Base-by-base conservation (phyloP, 1,284 basidiomycete genomes). In the Testicularia cyperi region DNA sequence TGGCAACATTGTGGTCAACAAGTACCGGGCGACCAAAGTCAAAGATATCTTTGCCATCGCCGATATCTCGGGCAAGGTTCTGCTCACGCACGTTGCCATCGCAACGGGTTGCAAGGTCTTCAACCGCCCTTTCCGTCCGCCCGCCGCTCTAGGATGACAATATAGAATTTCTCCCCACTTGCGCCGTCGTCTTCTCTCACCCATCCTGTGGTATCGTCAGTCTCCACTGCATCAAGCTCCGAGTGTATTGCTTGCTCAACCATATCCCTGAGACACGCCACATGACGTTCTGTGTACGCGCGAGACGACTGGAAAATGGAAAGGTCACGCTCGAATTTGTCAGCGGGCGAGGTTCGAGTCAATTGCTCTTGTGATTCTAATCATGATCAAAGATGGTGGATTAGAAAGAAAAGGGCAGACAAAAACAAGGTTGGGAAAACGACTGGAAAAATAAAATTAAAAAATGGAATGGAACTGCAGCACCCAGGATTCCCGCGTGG, bases 41-140 rank as follows among this genome's bases (percentile, higher is more conserved):
- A 79, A 82, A n/a, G 82, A 83, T 44, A 81, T 98, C 63, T 87
- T 83, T 40, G 85, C 91, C 4, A 86, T 98, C 52, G 95, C 95
- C 7, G 94, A 98, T 76, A 89, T 92, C 13, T 84, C 85, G 58
- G 94, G 94, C 53, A 92, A 94, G 79, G 89, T 85, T 19, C 80
- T 92, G 21, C 82, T 98, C 54, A 98, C 94, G 1, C 94, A 94
- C 15, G 95, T 98, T 6, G 95, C 94, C 19, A 95, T 98, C 55
- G 94, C 94, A 36, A 94, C 95, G 5, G 94, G 91, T 19, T 82
- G 94, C 47, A 81, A 90, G 53, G 80, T 97, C 28, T 83, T 86
- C 37, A 98, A 97, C 80, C 81, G 94, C n/a, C 38, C 79, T 98
- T 40, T 98, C 90, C 75, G 94, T 94, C 9, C 85, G 85, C 0